These are phyloP conservation scores for Alliaria petiolata DNA, from an alignment of 345 rosid species.

Conservation along the genomic window DNA sequence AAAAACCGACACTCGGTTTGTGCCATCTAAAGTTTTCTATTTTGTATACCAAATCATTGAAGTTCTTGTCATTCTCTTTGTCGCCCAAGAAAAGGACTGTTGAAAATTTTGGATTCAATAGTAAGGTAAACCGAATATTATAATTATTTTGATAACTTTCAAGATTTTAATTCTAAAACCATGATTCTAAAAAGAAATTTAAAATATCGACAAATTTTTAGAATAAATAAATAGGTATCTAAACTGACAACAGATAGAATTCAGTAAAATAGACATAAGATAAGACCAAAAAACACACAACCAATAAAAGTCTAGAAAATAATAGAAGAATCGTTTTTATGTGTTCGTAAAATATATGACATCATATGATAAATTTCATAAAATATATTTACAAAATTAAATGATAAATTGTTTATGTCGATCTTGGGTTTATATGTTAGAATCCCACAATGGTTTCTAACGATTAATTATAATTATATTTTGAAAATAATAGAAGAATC, in stretches of 20 bases:
- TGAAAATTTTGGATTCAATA: background rate
- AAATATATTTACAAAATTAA: background rate
- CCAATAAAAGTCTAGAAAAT: background rate
- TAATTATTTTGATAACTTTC: too few relatives aligned
- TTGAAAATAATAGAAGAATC: too few relatives aligned
- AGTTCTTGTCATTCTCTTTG: conserved; percentile 27
- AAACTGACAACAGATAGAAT: too few relatives aligned
- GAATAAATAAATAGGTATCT: too few relatives aligned
- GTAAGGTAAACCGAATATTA: background rate
- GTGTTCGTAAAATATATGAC: background rate
- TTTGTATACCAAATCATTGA: conserved; percentile 24
- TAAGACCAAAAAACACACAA: background rate
- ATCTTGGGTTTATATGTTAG: too few relatives aligned
- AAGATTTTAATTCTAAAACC: too few relatives aligned
- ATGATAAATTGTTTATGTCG: too few relatives aligned
- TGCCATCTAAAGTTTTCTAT: background rate
- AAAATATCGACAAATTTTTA: too few relatives aligned
- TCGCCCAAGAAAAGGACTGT: conserved; percentile 7
- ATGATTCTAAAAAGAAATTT: too few relatives aligned
- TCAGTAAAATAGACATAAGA: background rate
- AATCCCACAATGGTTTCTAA: too few relatives aligned
- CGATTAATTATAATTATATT: too few relatives aligned
- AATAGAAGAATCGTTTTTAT: too few relatives aligned
- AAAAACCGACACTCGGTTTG: conserved; percentile 24
- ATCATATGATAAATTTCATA: background rate